Evolutionary conservation across 108 stramenopile genomes (phyloP).

Genomic region (Cyclostephanos tholiformis): DNA sequence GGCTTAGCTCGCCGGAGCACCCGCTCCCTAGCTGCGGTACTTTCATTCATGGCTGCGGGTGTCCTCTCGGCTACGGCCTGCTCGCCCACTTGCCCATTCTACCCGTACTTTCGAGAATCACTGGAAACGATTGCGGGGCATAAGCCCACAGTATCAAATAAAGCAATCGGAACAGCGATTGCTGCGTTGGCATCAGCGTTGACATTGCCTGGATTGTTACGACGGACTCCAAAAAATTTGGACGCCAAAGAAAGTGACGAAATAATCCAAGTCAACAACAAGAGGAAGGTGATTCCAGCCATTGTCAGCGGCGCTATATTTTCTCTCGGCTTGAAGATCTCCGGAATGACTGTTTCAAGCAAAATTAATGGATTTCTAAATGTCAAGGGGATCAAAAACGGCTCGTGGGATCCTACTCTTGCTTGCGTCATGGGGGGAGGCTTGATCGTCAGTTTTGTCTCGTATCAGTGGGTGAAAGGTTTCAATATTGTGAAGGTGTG

Average conservation of each 20-base stretch:
- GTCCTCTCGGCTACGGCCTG: conserved; percentile 43
- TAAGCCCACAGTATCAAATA: conserved; percentile 17
- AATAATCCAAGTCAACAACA: conserved; percentile 29
- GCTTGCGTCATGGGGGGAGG: conserved; percentile 82
- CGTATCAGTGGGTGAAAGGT: conserved; percentile 68
- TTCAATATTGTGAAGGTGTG: conserved; percentile 42
- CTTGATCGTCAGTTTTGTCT: conserved; percentile 54
- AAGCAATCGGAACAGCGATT: conserved; percentile 26
- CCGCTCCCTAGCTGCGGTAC: conserved; percentile 75
- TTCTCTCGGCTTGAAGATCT: conserved; percentile 62
- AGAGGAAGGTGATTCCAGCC: conserved; percentile 40
- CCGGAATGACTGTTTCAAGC: conserved; percentile 65
- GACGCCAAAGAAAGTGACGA: conserved; percentile 26
- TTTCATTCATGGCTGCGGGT: conserved; percentile 78
- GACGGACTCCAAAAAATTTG: conserved; percentile 19
- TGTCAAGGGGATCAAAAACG: conserved; percentile 44
- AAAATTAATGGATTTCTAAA: conserved; percentile 79
- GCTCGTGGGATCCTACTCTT: conserved; percentile 84
- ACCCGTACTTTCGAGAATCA: conserved; percentile 30
- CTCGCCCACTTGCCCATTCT: conserved; percentile 42
- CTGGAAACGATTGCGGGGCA: conserved; percentile 19
- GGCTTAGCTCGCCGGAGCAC: conserved; percentile 79
- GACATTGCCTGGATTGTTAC: conserved; percentile 19
- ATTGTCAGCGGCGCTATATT: conserved; percentile 27
- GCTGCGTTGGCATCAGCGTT: conserved; percentile 26